Evolutionary conservation across 108 stramenopile species (phyloP).

Genomic region (Bacterosira constricta): DNA sequence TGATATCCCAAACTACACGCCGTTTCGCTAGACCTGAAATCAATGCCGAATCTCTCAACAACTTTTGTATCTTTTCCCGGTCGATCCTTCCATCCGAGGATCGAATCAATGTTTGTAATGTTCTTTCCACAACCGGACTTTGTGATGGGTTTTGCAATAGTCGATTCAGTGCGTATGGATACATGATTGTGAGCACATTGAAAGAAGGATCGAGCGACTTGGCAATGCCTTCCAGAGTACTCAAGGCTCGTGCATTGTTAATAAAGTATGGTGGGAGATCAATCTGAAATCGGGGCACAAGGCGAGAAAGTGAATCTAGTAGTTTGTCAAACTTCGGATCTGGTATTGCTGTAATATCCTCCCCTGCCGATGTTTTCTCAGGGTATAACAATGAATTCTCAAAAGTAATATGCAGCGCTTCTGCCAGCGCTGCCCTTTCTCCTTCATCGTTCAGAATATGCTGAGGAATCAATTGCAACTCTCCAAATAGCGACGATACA

Average conservation of each 20-base stretch:
- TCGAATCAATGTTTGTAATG: slow-evolving; percentile 56
- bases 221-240: slow-evolving; percentile 77
- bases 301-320: slow-evolving; percentile 55
- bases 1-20: slow-evolving; percentile 63
- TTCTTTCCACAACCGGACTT: slow-evolving; percentile 61
- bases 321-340: slow-evolving; percentile 76
- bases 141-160: slow-evolving; percentile 63
- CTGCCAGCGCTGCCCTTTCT: slow-evolving; percentile 52
- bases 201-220: slow-evolving; percentile 68
- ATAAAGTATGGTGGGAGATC: slow-evolving; percentile 80
- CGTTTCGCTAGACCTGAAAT: slow-evolving; percentile 58
- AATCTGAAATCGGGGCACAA: slow-evolving; percentile 80
- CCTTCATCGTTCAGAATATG: slow-evolving; percentile 52
- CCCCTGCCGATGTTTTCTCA: neutral
- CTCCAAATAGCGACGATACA: slow-evolving; percentile 75
- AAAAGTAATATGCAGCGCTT: slow-evolving; percentile 56
- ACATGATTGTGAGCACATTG: slow-evolving; percentile 70
- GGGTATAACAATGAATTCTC: slow-evolving; percentile 52
- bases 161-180: slow-evolving; percentile 66
- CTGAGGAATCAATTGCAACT: slow-evolving; percentile 68
- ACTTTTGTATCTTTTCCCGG: slow-evolving; percentile 38
- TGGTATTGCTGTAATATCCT: slow-evolving; percentile 53
- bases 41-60: slow-evolving; percentile 59
- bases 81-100: slow-evolving; percentile 51
- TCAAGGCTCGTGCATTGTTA: slow-evolving; percentile 72